Evolutionary conservation across 169 alveolate species (phyloP), one percentile per base, ranked within the genome.

Genomic region (Plasmodium berghei): DNA sequence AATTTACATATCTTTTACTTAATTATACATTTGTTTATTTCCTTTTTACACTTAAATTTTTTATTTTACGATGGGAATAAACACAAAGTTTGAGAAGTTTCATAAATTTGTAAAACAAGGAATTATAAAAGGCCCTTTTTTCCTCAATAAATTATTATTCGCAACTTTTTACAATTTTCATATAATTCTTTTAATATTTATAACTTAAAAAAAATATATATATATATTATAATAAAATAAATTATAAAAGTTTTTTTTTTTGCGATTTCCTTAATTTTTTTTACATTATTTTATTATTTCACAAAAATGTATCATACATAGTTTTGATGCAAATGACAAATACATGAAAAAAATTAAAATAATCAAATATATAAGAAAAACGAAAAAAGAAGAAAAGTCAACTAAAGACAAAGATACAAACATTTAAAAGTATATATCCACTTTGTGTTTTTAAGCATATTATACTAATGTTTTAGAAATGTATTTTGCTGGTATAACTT

Each of bases 371-470:
- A 42, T 9, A 26, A 59, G n/a, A 61, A 46, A 26, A 24, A 73
- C 26, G 67, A 64, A 49, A 77, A 77, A 64, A 63, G 52, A 22
- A 61, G 45, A 59, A 45, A 45, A 49, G 22, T 3, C 5, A 63
- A 75, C 48, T 64, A 46, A 69, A 80, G 83, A 80, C 90, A 75
- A 28, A 40, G 54, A 58, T 12, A 20, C 56, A 67, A 42, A 18
- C 5, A 10, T 40, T 73, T 72, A 72, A 45, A 56, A 4, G 42
- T 34, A 34, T 34, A 34, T 34, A 34, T 34, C 5, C 42, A 34
- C 42, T 34, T 34, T 34, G 42, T 34, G 42, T 5, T 34, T 34
- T 34, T 34, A 34, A 34, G 6, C 42, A 34, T 34, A 34, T 34
- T 34, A 34, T 34, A 34, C 42, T 3, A 34, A 34, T 34, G 42